A percentile compares a stretch with the other conserved stretches of the same genome.
phyloP scores from a whole-genome alignment of 2,329 filamentous ascomycete genomes.

The Pseudogymnoascus destructans region DNA sequence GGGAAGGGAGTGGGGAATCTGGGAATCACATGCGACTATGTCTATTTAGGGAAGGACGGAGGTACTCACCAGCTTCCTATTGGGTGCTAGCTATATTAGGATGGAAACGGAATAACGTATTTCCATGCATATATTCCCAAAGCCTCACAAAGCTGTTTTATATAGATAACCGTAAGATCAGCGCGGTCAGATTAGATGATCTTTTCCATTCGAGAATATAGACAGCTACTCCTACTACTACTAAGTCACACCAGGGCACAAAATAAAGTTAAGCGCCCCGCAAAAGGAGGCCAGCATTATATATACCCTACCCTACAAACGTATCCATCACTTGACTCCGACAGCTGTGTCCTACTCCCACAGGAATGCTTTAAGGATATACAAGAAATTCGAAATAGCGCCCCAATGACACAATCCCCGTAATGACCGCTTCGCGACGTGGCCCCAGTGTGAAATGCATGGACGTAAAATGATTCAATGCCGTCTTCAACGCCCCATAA shows the following conservation, averaged over 20 bases:
- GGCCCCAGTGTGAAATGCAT: constrained; percentile 2
- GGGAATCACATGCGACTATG: constrained; percentile 6
- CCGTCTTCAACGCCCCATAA: neutral
- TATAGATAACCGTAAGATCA: constrained; percentile 1
- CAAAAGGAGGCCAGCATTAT: constrained; percentile 1
- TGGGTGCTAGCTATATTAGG: neutral
- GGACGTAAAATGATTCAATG: constrained; percentile 4
- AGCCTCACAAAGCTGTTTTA: neutral
- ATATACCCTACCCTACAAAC: constrained; percentile 3
- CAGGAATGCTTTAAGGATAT: constrained; percentile 5
- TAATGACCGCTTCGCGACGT: neutral
- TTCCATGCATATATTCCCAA: neutral
- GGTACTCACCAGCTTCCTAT: neutral
- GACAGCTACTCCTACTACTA: neutral
- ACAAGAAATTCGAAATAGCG: constrained; percentile 6
- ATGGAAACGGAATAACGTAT: neutral
- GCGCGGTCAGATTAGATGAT: neutral
- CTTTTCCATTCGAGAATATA: neutral
- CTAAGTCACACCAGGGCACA: neutral
- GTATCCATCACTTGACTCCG: neutral
- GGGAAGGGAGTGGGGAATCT: neutral
- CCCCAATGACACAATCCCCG: neutral
- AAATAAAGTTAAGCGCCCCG: neutral
- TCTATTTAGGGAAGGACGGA: neutral
- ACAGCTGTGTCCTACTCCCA: neutral